Percentiles rank a stretch among this genome's conserved stretches.
Evolutionary conservation across 179 eudicot species (phyloP).

Genomic region (Silene vulgaris): DNA sequence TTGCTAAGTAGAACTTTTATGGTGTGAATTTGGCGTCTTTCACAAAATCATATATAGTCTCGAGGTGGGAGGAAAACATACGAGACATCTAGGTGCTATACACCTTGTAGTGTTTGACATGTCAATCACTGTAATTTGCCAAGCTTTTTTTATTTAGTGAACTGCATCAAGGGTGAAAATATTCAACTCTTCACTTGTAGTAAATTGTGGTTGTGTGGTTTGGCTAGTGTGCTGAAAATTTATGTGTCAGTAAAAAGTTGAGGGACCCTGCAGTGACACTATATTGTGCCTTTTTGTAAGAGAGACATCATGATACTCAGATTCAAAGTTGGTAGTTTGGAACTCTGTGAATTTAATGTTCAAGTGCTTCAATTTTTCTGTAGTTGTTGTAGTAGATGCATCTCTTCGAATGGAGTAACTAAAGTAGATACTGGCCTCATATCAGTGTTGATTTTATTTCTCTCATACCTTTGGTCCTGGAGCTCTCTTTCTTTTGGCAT

Average conservation of each 20-base stretch:
- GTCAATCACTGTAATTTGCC: not conserved
- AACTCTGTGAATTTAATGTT: not conserved
- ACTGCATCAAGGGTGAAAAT: not conserved
- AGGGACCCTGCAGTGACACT: not conserved
- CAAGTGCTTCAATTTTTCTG: not conserved
- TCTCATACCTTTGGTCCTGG: not conserved
- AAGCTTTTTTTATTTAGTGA: not conserved
- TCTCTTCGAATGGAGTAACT: not conserved
- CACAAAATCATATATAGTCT: not conserved
- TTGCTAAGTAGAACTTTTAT: not conserved
- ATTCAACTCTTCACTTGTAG: not conserved
- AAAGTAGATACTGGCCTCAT: not conserved
- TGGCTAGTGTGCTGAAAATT: not conserved
- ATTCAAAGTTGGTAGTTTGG: not conserved
- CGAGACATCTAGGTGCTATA: not conserved
- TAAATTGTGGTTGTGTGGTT: conserved; percentile 7
- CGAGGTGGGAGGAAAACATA: not conserved
- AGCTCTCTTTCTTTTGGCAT: not conserved
- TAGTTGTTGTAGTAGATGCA: not conserved
- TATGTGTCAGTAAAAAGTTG: not conserved
- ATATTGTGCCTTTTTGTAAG: not conserved
- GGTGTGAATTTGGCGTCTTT: not conserved
- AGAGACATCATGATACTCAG: not conserved
- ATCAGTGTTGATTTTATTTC: not conserved
- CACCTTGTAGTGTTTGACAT: not conserved